Evolutionary conservation across 257 asterid genomes (phyloP).

Genomic region (Solanum ahanhuiri): DNA sequence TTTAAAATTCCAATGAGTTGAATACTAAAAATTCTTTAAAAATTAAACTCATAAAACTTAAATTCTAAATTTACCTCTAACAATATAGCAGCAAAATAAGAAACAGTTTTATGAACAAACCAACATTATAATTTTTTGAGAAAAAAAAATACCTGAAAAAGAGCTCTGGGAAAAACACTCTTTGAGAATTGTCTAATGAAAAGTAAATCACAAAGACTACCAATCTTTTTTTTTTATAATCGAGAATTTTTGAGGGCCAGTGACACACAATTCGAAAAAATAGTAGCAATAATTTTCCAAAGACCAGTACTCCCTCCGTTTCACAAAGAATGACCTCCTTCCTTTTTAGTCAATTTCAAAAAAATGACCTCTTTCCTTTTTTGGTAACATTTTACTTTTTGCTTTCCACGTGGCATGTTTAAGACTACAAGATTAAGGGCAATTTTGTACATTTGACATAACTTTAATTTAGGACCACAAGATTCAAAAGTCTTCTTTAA

Average conservation of each 20-base stretch:
- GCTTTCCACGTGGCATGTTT: no score
- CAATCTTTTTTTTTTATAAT: neutral
- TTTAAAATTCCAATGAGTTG: neutral
- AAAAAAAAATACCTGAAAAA: neutral
- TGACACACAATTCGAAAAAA: neutral
- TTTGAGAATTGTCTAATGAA: neutral
- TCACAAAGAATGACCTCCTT: no score
- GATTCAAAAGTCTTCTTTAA: no score
- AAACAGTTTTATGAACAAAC: neutral
- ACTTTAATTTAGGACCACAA: no score
- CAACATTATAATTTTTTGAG: neutral
- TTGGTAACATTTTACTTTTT: no score
- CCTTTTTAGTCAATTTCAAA: no score
- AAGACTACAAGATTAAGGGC: no score
- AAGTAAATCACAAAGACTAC: neutral
- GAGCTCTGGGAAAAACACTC: neutral
- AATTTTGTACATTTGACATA: no score
- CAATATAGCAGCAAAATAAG: neutral
- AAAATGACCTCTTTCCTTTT: no score
- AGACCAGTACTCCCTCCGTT: neutral
- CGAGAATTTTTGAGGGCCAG: neutral
- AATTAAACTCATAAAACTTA: neutral
- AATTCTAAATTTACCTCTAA: neutral
- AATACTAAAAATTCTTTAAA: neutral
- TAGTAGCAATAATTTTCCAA: neutral